A percentile compares a stretch with the other conserved stretches of the same genome.
These are phyloP conservation scores for Aegilops speltoides DNA, from an alignment of 176 grass and related monocot species.

Conservation along the genomic window DNA sequence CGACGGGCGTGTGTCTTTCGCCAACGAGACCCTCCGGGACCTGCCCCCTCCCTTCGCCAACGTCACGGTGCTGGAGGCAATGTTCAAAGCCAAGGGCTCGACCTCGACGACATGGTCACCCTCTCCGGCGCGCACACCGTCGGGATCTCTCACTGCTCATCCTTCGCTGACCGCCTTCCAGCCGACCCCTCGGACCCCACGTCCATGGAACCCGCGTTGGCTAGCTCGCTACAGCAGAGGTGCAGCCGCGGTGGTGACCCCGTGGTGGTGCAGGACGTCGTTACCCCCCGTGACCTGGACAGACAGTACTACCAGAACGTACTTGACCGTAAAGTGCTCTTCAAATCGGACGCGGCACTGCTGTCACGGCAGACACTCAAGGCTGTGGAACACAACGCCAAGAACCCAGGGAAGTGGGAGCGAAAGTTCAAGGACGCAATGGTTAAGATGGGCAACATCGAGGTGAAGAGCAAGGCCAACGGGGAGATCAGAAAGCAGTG, in stretches of 20 bases:
- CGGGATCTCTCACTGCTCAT: conserved; percentile 39
- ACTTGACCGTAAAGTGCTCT: background rate
- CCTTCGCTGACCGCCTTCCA: conserved; percentile 28
- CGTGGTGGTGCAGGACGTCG: background rate
- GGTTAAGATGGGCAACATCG: conserved; percentile 28
- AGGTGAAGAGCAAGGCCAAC: background rate
- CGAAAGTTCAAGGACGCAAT: conserved; percentile 3
- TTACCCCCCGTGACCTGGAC: conserved; percentile 21
- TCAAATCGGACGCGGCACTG: conserved; percentile 28
- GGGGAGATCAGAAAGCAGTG: conserved; percentile 41
- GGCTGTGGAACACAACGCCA: background rate
- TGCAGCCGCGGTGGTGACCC: background rate
- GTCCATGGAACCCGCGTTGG: background rate
- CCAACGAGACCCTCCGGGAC: too few relatives aligned
- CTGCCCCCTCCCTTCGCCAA: too few relatives aligned
- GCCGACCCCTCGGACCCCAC: background rate
- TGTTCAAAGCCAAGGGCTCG: conserved; percentile 29
- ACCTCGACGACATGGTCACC: conserved; percentile 21
- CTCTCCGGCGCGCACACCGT: conserved; percentile 53
- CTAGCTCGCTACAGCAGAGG: background rate
- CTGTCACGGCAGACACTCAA: background rate
- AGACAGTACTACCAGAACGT: conserved; percentile 45
- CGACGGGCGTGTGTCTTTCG: too few relatives aligned
- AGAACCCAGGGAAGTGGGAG: background rate
- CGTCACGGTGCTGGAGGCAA: background rate